Percentiles rank a stretch among this genome's conserved stretches.
These are phyloP conservation scores for Dalbergia cultrata DNA, from an alignment of 306 rosid genomes.

Conservation along the genomic window DNA sequence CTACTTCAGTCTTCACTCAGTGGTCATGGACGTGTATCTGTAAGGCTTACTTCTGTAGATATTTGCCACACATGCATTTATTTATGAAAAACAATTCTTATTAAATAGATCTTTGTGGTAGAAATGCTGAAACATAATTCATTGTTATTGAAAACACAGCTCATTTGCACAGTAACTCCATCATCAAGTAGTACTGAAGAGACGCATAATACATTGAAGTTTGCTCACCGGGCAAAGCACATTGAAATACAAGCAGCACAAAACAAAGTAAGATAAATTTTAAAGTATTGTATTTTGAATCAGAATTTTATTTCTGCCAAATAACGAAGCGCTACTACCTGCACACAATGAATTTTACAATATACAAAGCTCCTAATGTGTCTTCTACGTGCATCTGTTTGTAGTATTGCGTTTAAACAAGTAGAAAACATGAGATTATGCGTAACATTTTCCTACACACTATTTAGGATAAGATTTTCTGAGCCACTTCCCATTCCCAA, in stretches of 20 bases:
- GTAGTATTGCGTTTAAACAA: conserved; percentile 3
- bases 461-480: conserved; percentile 19
- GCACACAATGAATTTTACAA: conserved; percentile 7
- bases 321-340: not conserved
- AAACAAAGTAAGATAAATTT: conserved; percentile 69
- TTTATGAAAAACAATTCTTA: conserved; percentile 37
- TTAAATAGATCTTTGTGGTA: conserved; percentile 31
- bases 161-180: conserved; percentile 97
- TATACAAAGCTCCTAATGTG: conserved; percentile 2
- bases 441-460: not conserved
- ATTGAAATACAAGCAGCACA: conserved; percentile 97
- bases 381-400: not conserved
- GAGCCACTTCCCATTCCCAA: not conserved
- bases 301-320: conserved; percentile 29
- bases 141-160: conserved; percentile 65
- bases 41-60: conserved; percentile 61
- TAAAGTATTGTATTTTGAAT: not conserved
- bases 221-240: conserved; percentile 98
- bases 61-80: conserved; percentile 35
- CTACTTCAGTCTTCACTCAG: conserved; percentile 95
- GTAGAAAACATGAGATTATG: conserved; percentile 14
- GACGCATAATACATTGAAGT: conserved; percentile 95
- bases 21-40: conserved; percentile 99
- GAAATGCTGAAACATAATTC: conserved; percentile 40
- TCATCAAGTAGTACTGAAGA: conserved; percentile 96